Base-by-base conservation (phyloP, 805 yeast genomes). In the Candida jianshihensis region DNA sequence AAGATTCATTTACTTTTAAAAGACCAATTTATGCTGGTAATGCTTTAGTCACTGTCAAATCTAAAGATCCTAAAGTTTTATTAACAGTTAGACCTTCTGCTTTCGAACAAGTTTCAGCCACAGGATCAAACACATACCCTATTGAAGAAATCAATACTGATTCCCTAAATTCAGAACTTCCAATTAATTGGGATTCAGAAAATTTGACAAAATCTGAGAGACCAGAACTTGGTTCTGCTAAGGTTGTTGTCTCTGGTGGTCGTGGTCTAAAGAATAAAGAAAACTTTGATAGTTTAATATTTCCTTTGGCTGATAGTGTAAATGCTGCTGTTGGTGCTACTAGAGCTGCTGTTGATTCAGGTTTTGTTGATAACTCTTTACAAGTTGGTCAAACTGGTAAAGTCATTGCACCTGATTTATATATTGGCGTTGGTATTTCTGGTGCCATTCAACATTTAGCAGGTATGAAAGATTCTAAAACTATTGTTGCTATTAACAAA, bases 301-400 rank as follows among this genome's bases (percentile, higher is more conserved):
- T 71, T 48, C 97, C 98, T 35, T 68, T 90, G 46, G 97, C 97
- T 7, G 78, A 76, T 39, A 71, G 82, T 41, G 65, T 90, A 40
- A 90, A 92, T n/a, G 98, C 97, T 3, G 97, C 95, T 37, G 81
- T 90, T 34, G 98, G 98, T 53, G 97, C 97, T 4, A 86, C 96
- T 7, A 79, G 98, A 60, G 97, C 97, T 15, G 98, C 97, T 24
- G 98, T 92, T 18, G 98, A 90, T 62, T 72, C 94, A 31, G 97
- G 97, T 0, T 88, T 75, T 59, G 88, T 95, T 56, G 97, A 92
- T 56, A 92, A 90, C 65, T 88, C 97, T 8, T 71, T 90, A 51
- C 98, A 90, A 64, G 89, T 90, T 43, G 98, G 98, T 37, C 98
- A 90, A 65, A 90, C 98, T 9, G 98, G 98, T 50, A 92, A 92